These are phyloP conservation scores for Phytophthora pinifolia DNA, from an alignment of 352 stramenopile genomes.

Conservation along the genomic window DNA sequence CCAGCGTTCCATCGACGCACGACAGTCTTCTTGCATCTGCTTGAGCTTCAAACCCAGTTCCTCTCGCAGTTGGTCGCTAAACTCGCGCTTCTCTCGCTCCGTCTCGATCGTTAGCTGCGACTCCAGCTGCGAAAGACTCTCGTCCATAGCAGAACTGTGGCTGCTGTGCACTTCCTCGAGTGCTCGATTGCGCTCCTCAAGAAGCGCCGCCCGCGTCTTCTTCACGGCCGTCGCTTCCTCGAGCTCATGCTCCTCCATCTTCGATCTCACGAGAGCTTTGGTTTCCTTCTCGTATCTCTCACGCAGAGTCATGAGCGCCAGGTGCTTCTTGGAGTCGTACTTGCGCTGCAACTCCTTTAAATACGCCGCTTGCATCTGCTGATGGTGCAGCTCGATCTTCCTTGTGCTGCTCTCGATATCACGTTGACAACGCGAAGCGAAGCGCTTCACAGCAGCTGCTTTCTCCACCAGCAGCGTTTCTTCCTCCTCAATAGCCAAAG, in stretches of 20 bases:
- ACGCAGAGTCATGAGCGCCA: slow-evolving; percentile 45
- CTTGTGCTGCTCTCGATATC: slow-evolving; percentile 40
- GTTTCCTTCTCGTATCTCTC: slow-evolving; percentile 58
- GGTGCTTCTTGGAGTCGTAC: slow-evolving; percentile 64
- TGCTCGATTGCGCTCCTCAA: slow-evolving; percentile 35
- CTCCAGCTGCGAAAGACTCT: slow-evolving; percentile 42
- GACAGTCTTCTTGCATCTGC: slow-evolving; percentile 36
- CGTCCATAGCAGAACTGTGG: slow-evolving; percentile 41
- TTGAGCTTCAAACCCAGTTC: slow-evolving; percentile 35
- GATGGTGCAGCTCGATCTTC: slow-evolving; percentile 36
- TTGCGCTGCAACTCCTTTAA: slow-evolving; percentile 61
- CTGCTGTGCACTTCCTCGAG: slow-evolving; percentile 36
- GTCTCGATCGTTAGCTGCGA: slow-evolving; percentile 40
- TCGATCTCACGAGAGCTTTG: slow-evolving; percentile 38
- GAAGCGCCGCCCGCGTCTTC: slow-evolving; percentile 24
- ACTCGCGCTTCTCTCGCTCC: slow-evolving; percentile 30
- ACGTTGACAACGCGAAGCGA: slow-evolving; percentile 32
- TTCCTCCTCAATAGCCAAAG: slow-evolving; percentile 18
- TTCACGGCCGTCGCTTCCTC: slow-evolving; percentile 40
- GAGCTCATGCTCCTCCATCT: slow-evolving; percentile 50
- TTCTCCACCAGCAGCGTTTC: slow-evolving; percentile 37
- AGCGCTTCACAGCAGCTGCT: slow-evolving; percentile 33
- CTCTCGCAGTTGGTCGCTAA: slow-evolving; percentile 35
- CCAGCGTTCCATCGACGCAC: slow-evolving; percentile 31
- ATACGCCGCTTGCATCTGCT: slow-evolving; percentile 32